Evolutionary conservation across 140 eudicot species (phyloP), one percentile per base, ranked within the genome.

Genomic region (Oenanthe javanica): DNA sequence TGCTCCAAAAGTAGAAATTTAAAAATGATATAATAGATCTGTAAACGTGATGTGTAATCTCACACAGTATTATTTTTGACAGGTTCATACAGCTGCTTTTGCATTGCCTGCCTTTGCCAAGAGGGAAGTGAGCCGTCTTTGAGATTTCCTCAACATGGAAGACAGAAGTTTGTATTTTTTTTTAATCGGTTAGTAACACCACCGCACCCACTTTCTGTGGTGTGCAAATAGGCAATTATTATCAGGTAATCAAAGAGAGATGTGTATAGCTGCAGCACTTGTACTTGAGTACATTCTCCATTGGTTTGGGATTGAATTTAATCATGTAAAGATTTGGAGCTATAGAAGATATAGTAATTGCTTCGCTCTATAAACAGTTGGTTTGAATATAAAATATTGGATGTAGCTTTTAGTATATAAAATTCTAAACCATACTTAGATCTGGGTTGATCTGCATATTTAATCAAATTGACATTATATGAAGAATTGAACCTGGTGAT

Each of bases 41-140:
- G 12, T 16, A 14, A 70, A 38, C 45, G 38, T 13, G 16, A 31
- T 2, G 16, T 9, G 36, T 31, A 67, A 42, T 72, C 77, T 8
- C 13, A 0, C 54, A 31, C 36, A 31, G 36, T 31, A 40, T 4
- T n/a, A 38, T 19, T 48, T 31, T 48, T 46, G 73, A 77, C 96
- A 95, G 97, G 84, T 95, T 75, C 99, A 92, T 78, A 86, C 81
- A 81, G 97, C 93, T 81, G 97, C 97, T 27, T 95, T 95, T 84
- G 93, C 93, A 2, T 81, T 95, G 96, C 99, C 97, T 13, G 48
- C 92, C 23, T 92, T 95, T 82, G 85, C 88, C 72, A 90, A 79
- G 89, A 88, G 83, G 86, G 99, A 91, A 82, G 96, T 92, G 64
- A 83, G 85, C 79, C 76, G 85, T 61, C 96, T 92, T 70, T 86